Evolutionary conservation across 2,329 filamentous ascomycete species (phyloP).

Genomic region (Aspergillus pseudoviridinutans): DNA sequence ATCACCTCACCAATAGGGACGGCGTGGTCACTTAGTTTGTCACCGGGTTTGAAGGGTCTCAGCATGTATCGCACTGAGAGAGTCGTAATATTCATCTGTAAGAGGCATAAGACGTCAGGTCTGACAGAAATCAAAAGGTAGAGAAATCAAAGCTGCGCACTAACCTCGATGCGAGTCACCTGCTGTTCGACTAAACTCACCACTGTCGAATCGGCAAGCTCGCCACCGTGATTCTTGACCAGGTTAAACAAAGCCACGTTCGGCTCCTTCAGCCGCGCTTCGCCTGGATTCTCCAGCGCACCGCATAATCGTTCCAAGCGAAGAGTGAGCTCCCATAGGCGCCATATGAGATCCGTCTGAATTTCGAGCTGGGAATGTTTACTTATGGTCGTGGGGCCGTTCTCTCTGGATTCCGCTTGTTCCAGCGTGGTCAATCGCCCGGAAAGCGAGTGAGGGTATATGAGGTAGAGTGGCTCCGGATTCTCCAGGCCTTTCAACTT

Average conservation of each 20-base stretch:
- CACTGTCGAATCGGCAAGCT: conserved; percentile 84
- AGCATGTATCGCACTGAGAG: conserved; percentile 76
- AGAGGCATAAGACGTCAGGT: not conserved
- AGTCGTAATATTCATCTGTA: conserved; percentile 74
- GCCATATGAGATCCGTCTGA: conserved; percentile 82
- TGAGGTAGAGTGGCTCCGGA: conserved; percentile 88
- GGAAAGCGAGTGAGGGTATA: conserved; percentile 85
- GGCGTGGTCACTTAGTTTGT: conserved; percentile 66
- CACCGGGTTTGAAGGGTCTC: conserved; percentile 60
- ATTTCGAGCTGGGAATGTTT: conserved; percentile 67
- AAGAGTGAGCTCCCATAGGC: conserved; percentile 82
- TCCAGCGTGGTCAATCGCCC: conserved; percentile 57
- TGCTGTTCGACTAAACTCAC: conserved; percentile 91
- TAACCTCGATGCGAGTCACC: conserved; percentile 90
- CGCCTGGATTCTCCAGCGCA: conserved; percentile 68
- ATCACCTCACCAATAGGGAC: conserved; percentile 70
- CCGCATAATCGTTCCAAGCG: conserved; percentile 92
- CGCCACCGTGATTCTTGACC: conserved; percentile 68
- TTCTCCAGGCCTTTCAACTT: conserved; percentile 98
- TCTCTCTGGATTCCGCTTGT: conserved; percentile 45
- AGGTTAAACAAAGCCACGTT: conserved; percentile 79
- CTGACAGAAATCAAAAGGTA: not conserved
- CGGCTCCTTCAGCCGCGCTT: conserved; percentile 65
- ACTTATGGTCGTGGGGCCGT: conserved; percentile 53
- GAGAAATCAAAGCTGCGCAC: conserved; percentile 27